Evolutionary conservation across 2,329 filamentous ascomycete species (phyloP).

Genomic region (Lizonia empirigonia): DNA sequence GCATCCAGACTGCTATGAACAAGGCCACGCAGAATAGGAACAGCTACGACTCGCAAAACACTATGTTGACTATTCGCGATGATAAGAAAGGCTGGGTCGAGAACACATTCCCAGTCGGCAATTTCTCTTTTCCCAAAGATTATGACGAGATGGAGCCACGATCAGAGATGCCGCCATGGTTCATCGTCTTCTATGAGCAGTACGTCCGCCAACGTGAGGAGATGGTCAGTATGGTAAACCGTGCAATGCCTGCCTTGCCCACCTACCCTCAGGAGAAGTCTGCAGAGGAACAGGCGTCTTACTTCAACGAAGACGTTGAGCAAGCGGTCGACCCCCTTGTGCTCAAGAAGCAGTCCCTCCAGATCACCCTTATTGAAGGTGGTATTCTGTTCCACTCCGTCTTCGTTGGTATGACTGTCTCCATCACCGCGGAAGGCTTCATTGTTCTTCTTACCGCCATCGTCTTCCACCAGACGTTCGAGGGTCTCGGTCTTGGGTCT

Average conservation of each 20-base stretch:
- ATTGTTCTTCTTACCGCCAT: constrained; percentile 64
- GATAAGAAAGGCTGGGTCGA: constrained; percentile 46
- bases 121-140: constrained; percentile 40
- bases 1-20: constrained; percentile 40
- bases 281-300: constrained; percentile 32
- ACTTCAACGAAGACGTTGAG: constrained; percentile 47
- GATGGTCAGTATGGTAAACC: constrained; percentile 61
- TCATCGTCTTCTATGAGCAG: constrained; percentile 67
- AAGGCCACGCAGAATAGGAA: constrained; percentile 37
- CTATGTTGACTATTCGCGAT: constrained; percentile 39
- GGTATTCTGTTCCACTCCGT: constrained; percentile 69
- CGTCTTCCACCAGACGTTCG: constrained; percentile 68
- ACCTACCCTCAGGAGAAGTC: constrained; percentile 35
- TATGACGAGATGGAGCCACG: constrained; percentile 35
- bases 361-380: constrained; percentile 59
- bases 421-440: constrained; percentile 64
- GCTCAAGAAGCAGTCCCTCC: constrained; percentile 47
- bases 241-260: constrained; percentile 40
- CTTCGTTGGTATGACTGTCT: constrained; percentile 67
- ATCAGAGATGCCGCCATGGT: constrained; percentile 64
- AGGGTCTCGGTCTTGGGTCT: constrained; percentile 67
- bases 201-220: constrained; percentile 66
- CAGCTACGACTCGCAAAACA: constrained; percentile 46
- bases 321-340: constrained; percentile 47
- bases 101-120: constrained; percentile 35